phyloP scores from a whole-genome alignment of 257 asterid species.

The Penstemon davidsonii region DNA sequence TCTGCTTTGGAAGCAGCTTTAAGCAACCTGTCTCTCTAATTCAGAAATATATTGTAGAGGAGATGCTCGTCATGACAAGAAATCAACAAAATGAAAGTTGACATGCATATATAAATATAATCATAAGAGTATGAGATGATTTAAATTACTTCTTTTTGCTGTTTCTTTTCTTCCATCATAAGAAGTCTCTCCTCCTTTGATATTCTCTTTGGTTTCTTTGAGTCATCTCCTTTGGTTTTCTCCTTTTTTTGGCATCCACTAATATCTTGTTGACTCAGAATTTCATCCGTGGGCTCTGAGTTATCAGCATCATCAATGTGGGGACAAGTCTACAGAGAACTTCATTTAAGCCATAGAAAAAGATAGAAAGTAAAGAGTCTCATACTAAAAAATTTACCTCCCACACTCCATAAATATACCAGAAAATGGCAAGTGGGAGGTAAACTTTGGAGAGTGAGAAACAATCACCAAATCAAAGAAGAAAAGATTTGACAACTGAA shows the following conservation, averaged over 20 bases:
- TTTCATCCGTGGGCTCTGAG: constrained; percentile 32
- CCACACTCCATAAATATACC: no score
- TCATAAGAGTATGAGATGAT: neutral
- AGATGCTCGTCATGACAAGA: constrained; percentile 11
- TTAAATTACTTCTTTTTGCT: constrained; percentile 67
- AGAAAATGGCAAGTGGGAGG: no score
- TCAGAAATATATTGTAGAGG: constrained; percentile 29
- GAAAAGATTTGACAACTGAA: neutral
- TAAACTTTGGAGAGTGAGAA: no score
- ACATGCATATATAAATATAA: constrained; percentile 2
- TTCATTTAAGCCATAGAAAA: constrained; percentile 30
- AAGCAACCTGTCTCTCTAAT: constrained; percentile 76
- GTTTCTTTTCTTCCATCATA: constrained; percentile 75
- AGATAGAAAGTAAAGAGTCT: constrained; percentile 11
- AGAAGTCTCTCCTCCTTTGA: constrained; percentile 79
- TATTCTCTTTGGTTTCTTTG: constrained; percentile 41
- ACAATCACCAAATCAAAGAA: neutral
- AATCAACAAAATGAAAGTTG: constrained; percentile 19
- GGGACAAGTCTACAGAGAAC: constrained; percentile 44
- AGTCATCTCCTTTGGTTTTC: constrained; percentile 39
- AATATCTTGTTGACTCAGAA: constrained; percentile 34
- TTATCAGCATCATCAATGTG: constrained; percentile 34
- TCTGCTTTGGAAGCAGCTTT: constrained; percentile 82
- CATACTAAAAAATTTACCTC: no score
- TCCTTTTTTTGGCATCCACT: constrained; percentile 32